Conservation (phyloP, 805 yeast genomes). For the Priceomyces fermenticarens region DNA sequence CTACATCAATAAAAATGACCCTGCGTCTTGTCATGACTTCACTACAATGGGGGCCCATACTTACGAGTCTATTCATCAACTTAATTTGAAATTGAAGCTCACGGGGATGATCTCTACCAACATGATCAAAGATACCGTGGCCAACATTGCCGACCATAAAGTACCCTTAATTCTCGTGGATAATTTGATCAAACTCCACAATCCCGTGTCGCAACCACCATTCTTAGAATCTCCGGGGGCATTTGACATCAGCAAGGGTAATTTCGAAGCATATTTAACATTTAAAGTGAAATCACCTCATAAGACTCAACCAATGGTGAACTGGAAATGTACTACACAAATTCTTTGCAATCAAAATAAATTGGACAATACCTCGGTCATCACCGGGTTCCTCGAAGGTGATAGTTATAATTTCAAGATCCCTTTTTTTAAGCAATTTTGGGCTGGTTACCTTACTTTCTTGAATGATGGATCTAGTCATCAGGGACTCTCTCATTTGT, state of each 20-base stretch:
- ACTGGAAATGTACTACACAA: constrained; percentile 28
- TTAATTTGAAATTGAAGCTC: constrained; percentile 7
- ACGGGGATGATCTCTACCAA: neutral
- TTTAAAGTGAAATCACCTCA: constrained; percentile 11
- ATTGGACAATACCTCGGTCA: constrained; percentile 21
- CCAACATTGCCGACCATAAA: constrained; percentile 7
- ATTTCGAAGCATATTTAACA: constrained; percentile 22
- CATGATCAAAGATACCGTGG: constrained; percentile 1
- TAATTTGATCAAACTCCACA: constrained; percentile 14
- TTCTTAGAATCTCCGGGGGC: constrained; percentile 12
- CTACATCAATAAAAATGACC: constrained; percentile 6
- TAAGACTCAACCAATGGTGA: constrained; percentile 10
- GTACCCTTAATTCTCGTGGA: constrained; percentile 19
- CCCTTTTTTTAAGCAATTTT: constrained; percentile 37
- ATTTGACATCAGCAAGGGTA: constrained; percentile 16
- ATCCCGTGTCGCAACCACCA: constrained; percentile 14
- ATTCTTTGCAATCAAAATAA: constrained; percentile 20
- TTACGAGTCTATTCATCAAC: constrained; percentile 1
- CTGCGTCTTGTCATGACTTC: constrained; percentile 6
- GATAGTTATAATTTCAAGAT: constrained; percentile 22
- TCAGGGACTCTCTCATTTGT: constrained; percentile 10
- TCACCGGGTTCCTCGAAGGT: constrained; percentile 28
- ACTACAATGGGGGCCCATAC: constrained; percentile 6
- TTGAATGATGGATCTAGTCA: constrained; percentile 27
- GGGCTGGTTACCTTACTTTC: constrained; percentile 37